Evolutionary conservation across 1,284 basidiomycete species (phyloP).

Genomic region (Coriolopsis trogii): DNA sequence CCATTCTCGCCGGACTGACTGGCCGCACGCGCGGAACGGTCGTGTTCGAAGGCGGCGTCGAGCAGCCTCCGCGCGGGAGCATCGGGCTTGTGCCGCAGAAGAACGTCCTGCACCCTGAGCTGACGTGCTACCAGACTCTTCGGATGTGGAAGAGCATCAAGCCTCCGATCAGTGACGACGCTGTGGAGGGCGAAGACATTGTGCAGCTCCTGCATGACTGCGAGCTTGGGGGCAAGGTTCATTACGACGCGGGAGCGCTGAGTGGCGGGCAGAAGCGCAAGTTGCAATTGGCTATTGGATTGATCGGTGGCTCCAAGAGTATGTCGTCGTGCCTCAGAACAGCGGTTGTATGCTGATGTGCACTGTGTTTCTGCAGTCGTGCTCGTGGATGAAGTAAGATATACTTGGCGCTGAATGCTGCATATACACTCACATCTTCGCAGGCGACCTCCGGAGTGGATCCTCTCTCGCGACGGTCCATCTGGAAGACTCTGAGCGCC

Average conservation of each 20-base stretch:
- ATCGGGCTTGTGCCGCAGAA: constrained; percentile 82
- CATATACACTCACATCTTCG: neutral
- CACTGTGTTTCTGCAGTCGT: constrained; percentile 48
- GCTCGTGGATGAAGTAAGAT: constrained; percentile 64
- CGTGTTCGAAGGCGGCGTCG: constrained; percentile 58
- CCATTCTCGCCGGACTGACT: constrained; percentile 64
- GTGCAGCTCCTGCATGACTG: constrained; percentile 70
- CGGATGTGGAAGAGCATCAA: constrained; percentile 77
- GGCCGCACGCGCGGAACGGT: constrained; percentile 62
- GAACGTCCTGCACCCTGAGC: constrained; percentile 78
- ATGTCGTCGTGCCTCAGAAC: constrained; percentile 6
- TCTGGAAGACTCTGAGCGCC: constrained; percentile 75
- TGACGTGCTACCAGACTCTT: constrained; percentile 74
- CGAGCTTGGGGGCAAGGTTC: constrained; percentile 68
- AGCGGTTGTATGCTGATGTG: neutral
- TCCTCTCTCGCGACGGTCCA: constrained; percentile 73
- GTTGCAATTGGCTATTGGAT: constrained; percentile 76
- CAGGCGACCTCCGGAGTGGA: constrained; percentile 81
- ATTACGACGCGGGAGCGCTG: constrained; percentile 64
- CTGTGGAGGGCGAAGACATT: constrained; percentile 49
- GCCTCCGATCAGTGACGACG: constrained; percentile 46
- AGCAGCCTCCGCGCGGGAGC: constrained; percentile 56
- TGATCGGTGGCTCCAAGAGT: constrained; percentile 76
- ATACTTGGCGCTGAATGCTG: no score
- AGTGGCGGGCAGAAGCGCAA: constrained; percentile 85